These are phyloP conservation scores for Zygnema circumcarinatum DNA, from an alignment of 139 green algal genomes.

Conservation along the genomic window DNA sequence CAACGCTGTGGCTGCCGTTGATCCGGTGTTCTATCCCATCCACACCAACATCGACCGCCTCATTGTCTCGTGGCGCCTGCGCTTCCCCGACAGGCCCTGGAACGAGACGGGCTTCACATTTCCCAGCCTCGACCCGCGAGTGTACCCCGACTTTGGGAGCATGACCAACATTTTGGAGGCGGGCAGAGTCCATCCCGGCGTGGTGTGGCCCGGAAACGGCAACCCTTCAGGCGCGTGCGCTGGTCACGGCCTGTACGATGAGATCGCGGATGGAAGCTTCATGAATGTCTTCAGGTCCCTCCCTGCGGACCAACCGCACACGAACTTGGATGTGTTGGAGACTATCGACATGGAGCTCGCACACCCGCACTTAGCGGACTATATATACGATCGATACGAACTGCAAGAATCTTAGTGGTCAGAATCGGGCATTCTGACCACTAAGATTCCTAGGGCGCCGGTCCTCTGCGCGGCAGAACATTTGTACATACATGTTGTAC, in stretches of 20 bases:
- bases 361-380: no score
- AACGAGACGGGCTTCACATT: background rate
- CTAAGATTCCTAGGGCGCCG: no score
- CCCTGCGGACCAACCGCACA: background rate
- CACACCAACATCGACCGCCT: background rate
- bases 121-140: background rate
- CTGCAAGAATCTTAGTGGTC: no score
- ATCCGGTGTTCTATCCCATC: background rate
- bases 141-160: background rate
- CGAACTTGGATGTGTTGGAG: background rate
- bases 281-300: background rate
- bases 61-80: background rate
- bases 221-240: background rate
- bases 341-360: no score
- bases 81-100: background rate
- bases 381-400: no score
- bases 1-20: background rate
- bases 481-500: no score
- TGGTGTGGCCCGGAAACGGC: background rate
- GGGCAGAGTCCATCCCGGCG: background rate
- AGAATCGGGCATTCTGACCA: no score
- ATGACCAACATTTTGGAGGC: background rate
- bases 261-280: background rate
- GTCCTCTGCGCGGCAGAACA: no score
- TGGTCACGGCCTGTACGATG: background rate